Base-by-base conservation (phyloP, 371 early-diverging fungal species). In the Mortierella sp. region DNA sequence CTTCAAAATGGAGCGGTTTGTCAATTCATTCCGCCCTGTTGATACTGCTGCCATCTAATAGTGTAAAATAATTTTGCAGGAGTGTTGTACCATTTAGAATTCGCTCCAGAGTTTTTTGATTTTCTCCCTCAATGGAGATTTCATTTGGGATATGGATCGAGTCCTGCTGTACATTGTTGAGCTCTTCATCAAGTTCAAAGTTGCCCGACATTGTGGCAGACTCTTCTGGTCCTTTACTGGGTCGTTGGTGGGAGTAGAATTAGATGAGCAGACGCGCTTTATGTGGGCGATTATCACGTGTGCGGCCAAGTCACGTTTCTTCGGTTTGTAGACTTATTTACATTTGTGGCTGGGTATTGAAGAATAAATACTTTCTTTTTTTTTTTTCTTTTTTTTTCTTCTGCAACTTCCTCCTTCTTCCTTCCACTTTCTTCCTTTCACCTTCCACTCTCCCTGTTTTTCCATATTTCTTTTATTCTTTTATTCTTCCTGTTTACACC, bases 111-210 rank as follows among this genome's bases (percentile, higher is more conserved):
- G 87, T 85, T 47, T 86, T 84, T 58, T 88, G 87, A 53, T 84
- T 88, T 66, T 86, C 82, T 68, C 91, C 87, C 31, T 85, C 83
- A 57, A 94, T 86, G 26, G 85, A 72, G 26, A 90, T 85, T 75
- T 90, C 92, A 61, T 86, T 85, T 5, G 88, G 83, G 31, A 93
- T 86, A 57, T 81, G 83, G 53, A 83, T 55, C 34, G 86, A 86
- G 65, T 88, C 88, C 66, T 92, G 91, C 61, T 93, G 94, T 49
- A 93, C 86, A 49, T 84, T 84, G 35, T 90, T 72, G 54, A 95
- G 86, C 76, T 95, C 92, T 68, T 93, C 93, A 70, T 93, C 92
- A 61, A 95, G 87, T 42, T 85, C 76, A 76, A 93, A 92, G n/a
- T 74, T 66, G 51, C 70, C 77, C 26, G 68, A 74, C 85, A 87